Percentiles rank a stretch among this genome's conserved stretches.
Evolutionary conservation across 1,139 yeast species (phyloP).

Genomic region (Yamadazyma blattariae): DNA sequence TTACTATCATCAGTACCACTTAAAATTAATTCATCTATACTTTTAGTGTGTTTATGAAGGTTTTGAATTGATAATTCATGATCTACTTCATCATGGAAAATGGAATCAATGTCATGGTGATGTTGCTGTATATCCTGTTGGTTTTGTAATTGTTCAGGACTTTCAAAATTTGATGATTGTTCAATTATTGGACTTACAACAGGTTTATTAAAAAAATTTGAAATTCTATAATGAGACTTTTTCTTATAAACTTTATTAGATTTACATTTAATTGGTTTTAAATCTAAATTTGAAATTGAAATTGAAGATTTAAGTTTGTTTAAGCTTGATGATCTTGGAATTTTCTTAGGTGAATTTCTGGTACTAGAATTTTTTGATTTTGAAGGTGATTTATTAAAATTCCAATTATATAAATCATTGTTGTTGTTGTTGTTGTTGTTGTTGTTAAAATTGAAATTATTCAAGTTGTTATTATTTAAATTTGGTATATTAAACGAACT

Average conservation of each 20-base stretch:
- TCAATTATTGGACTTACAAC: constrained; percentile 14
- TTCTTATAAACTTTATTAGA: constrained; percentile 34
- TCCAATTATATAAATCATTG: not conserved
- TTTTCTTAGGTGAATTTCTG: not conserved
- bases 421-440: no score
- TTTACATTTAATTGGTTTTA: constrained; percentile 42
- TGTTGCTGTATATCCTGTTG: not conserved
- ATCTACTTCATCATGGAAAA: not conserved
- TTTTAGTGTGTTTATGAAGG: not conserved
- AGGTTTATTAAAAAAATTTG: constrained; percentile 41
- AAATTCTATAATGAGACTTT: constrained; percentile 40
- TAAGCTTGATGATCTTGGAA: not conserved
- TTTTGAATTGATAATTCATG: not conserved
- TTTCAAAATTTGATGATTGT: constrained; percentile 1
- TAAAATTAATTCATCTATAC: no score
- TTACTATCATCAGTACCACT: not conserved
- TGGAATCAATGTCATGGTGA: not conserved
- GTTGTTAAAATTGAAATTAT: not conserved
- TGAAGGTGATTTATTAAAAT: not conserved
- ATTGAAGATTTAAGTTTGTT: constrained; percentile 27
- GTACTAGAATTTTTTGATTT: not conserved
- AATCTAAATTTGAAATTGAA: constrained; percentile 36
- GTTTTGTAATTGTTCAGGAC: not conserved
- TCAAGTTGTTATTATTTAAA: not conserved
- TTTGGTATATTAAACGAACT: not conserved